A percentile compares a stretch with the other conserved stretches of the same genome.
Evolutionary conservation across 257 asterid genomes (phyloP).

Genomic region (Fraxinus americana): DNA sequence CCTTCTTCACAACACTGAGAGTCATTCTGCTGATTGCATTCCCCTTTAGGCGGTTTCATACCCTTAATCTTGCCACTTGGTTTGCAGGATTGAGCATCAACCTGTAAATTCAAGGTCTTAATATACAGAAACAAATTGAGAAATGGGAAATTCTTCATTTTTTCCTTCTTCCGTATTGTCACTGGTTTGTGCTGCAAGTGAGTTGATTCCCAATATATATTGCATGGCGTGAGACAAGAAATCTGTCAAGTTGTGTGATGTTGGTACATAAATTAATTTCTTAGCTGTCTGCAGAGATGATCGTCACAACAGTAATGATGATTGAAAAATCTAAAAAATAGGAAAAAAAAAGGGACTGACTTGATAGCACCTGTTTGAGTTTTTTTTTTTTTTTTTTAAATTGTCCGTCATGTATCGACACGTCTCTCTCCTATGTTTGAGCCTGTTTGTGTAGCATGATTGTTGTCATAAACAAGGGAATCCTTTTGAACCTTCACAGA

Average conservation of each 20-base stretch:
- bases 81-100: too few relatives aligned
- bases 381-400: too few relatives aligned
- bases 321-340: too few relatives aligned
- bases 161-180: neutral
- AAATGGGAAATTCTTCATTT: neutral
- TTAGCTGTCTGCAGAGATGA: neutral
- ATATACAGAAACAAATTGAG: neutral
- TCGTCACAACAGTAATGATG: neutral
- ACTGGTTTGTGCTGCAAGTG: neutral
- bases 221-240: too few relatives aligned
- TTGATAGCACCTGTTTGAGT: too few relatives aligned
- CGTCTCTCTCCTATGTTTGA: too few relatives aligned
- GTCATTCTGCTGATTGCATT: conserved; percentile 35
- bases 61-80: neutral
- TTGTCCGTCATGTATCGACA: too few relatives aligned
- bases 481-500: neutral
- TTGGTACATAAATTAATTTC: neutral
- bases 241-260: too few relatives aligned
- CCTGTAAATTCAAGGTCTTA: neutral
- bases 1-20: conserved; percentile 41
- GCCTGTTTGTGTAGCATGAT: too few relatives aligned
- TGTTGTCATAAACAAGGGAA: neutral
- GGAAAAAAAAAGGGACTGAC: too few relatives aligned
- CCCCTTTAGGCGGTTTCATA: conserved; percentile 22
- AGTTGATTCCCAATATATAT: neutral